Conservation (phyloP, 2,329 filamentous ascomycete genomes). For the Phyllosticta paracitricarpa region DNA sequence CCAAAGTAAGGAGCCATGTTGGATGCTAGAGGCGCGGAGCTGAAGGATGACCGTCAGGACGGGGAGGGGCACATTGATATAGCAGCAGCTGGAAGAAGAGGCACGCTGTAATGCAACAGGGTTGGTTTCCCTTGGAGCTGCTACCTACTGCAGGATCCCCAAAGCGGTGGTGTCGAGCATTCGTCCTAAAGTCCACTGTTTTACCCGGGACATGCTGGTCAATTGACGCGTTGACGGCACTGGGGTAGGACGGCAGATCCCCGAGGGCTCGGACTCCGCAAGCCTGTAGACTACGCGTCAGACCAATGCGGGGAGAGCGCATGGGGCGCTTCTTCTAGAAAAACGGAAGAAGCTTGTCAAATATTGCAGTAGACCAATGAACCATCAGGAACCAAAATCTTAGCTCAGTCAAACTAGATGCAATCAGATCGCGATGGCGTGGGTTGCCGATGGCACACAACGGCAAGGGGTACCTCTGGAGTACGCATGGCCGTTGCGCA, state of each 20-base stretch:
- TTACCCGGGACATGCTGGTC: neutral
- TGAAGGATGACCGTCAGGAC: neutral
- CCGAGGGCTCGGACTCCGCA: neutral
- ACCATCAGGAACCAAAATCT: neutral
- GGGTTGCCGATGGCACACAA: neutral
- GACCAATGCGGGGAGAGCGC: neutral
- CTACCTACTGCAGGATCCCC: neutral
- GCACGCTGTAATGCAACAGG: neutral
- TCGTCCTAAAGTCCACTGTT: neutral
- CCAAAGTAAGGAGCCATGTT: slow-evolving; percentile 39
- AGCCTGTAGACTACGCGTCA: neutral
- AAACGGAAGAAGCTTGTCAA: neutral
- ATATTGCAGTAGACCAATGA: neutral
- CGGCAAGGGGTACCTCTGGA: neutral
- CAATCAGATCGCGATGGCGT: neutral
- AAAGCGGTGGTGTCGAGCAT: neutral
- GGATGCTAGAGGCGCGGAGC: neutral
- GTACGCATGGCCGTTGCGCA: neutral
- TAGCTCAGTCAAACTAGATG: neutral
- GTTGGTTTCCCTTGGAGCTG: neutral
- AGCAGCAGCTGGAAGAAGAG: neutral
- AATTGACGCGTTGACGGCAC: neutral
- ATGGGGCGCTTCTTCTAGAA: neutral
- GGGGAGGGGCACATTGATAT: neutral
- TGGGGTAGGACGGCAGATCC: neutral